A percentile compares a stretch with the other conserved stretches of the same genome.
These are phyloP conservation scores for Fusarium annulatum DNA, from an alignment of 2,329 filamentous ascomycete species.

Conservation along the genomic window DNA sequence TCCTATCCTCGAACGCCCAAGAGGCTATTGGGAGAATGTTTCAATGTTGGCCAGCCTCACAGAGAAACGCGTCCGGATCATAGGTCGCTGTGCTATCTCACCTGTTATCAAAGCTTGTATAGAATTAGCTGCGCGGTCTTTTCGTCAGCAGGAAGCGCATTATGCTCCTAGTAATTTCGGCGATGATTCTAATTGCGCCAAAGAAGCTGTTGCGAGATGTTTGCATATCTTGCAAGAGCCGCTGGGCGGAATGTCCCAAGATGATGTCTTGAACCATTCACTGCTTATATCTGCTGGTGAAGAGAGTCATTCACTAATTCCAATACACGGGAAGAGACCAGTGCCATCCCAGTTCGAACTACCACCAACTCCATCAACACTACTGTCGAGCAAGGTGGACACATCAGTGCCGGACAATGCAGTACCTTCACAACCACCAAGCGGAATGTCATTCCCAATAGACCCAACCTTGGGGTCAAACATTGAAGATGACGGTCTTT, in stretches of 20 bases:
- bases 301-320: fast-evolving
- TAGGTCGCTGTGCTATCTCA: neutral
- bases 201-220: neutral
- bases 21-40: neutral
- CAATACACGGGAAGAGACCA: neutral
- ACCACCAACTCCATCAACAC: neutral
- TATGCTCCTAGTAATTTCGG: too few species aligned
- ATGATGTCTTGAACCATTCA: fast-evolving
- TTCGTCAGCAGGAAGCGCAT: neutral
- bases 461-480: neutral
- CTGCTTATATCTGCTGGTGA: fast-evolving
- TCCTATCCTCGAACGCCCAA: neutral
- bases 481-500: slow-evolving; percentile 1
- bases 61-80: neutral
- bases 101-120: neutral
- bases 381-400: neutral
- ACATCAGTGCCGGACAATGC: neutral
- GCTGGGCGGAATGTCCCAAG: fast-evolving
- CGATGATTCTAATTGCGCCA: fast-evolving
- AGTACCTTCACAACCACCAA: neutral
- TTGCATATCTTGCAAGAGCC: neutral
- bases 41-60: neutral
- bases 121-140: fast-evolving
- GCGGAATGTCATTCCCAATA: neutral
- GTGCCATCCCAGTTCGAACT: neutral